A percentile compares a stretch with the other conserved stretches of the same genome.
phyloP scores from a whole-genome alignment of 768 basidiomycete species.

The Lyophyllum atratum region DNA sequence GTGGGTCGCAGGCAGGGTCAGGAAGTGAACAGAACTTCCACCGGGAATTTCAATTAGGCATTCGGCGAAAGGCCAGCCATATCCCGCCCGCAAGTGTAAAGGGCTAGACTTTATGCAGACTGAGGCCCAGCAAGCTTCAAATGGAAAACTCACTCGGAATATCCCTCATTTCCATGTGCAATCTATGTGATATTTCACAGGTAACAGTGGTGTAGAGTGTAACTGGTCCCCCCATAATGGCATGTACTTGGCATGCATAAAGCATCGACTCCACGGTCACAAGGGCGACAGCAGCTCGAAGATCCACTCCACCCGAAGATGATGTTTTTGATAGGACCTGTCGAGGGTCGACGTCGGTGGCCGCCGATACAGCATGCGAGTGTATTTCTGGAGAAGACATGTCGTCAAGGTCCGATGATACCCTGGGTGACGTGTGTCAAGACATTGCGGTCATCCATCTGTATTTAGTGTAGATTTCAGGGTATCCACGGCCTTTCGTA shows the following conservation, averaged over 20 bases:
- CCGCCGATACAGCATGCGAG: neutral
- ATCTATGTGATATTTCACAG: neutral
- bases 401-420: neutral
- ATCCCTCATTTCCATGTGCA: neutral
- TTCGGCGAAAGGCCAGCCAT: neutral
- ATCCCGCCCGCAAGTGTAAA: conserved; percentile 7
- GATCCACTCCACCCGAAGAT: neutral
- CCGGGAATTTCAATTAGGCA: neutral
- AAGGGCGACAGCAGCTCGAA: neutral
- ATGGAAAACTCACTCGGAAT: neutral
- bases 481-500: conserved; percentile 42
- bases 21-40: conserved; percentile 3
- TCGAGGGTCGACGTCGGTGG: neutral
- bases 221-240: neutral
- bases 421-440: neutral
- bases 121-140: neutral
- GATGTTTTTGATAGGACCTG: neutral
- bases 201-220: neutral
- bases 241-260: neutral
- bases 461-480: conserved; percentile 28
- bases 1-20: neutral
- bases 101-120: neutral
- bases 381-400: neutral
- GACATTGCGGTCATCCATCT: neutral
- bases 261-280: neutral